A percentile compares a stretch with the other conserved stretches of the same genome.
Evolutionary conservation across 164 flowering plant species (phyloP).

Genomic region (Houttuynia cordata): DNA sequence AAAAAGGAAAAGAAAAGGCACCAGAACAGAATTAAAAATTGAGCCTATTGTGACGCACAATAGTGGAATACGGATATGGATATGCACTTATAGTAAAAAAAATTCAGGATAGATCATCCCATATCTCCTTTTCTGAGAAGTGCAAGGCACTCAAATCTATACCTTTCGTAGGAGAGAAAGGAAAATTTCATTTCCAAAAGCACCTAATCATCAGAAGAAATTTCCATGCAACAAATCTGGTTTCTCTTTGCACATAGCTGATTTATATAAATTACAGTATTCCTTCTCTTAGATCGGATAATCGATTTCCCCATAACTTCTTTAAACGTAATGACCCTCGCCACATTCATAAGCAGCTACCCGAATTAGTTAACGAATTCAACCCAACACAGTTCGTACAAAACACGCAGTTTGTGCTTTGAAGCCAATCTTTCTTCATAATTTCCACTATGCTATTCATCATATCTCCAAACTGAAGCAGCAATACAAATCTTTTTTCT

Average conservation of each 20-base stretch:
- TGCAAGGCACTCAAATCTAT: too few relatives aligned
- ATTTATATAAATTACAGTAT: too few relatives aligned
- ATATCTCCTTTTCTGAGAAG: too few relatives aligned
- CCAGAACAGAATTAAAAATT: too few relatives aligned
- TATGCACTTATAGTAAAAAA: too few relatives aligned
- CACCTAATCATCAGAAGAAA: too few relatives aligned
- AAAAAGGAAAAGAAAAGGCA: not conserved
- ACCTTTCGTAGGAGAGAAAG: too few relatives aligned
- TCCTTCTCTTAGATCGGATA: not conserved
- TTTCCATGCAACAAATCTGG: not conserved
- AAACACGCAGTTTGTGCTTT: not conserved
- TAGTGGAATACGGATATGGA: not conserved
- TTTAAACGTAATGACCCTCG: too few relatives aligned
- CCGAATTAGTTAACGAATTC: not conserved
- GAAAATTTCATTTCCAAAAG: too few relatives aligned
- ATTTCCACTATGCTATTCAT: too few relatives aligned
- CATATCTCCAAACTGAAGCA: not conserved
- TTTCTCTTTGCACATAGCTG: not conserved
- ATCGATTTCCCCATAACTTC: not conserved
- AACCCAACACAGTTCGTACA: not conserved
- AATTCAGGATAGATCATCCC: too few relatives aligned
- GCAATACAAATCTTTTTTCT: not conserved
- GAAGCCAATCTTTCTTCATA: not conserved
- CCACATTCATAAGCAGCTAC: too few relatives aligned
- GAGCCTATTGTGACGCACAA: not conserved